Conservation (phyloP, 108 stramenopile genomes). For the Cyclotella cryptica region DNA sequence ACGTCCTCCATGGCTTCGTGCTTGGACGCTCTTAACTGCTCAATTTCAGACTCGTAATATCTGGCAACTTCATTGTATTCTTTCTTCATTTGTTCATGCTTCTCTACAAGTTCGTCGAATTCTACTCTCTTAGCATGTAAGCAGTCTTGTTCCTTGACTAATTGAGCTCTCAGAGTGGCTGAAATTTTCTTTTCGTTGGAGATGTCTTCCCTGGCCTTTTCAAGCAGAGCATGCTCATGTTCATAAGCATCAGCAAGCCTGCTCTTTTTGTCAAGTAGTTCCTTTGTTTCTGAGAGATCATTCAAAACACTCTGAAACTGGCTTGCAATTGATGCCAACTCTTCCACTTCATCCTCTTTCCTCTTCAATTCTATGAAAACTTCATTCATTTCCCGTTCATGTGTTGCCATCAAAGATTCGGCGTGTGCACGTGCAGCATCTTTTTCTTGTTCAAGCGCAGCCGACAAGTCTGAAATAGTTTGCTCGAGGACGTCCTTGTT, state of each 20-base stretch:
- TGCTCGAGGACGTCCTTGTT: conserved; percentile 42
- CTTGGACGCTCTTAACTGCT: conserved; percentile 13
- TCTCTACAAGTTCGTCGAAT: conserved; percentile 15
- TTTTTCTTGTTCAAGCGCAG: conserved; percentile 31
- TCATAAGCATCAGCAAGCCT: conserved; percentile 10
- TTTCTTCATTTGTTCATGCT: conserved; percentile 35
- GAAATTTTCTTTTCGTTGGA: conserved; percentile 15
- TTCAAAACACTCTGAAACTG: conserved; percentile 30
- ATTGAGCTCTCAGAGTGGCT: conserved; percentile 16
- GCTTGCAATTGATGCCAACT: conserved; percentile 17
- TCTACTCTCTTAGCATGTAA: conserved; percentile 9
- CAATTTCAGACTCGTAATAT: conserved; percentile 39
- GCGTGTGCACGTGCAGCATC: neutral
- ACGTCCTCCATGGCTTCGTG: conserved; percentile 1
- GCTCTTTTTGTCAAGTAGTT: conserved; percentile 6
- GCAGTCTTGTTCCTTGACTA: conserved; percentile 7
- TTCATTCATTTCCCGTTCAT: conserved; percentile 20
- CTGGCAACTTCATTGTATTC: conserved; percentile 31
- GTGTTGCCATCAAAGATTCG: conserved; percentile 11
- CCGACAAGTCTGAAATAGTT: conserved; percentile 32
- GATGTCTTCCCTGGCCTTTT: conserved; percentile 13
- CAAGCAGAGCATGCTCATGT: conserved; percentile 3
- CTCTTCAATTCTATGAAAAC: conserved; percentile 13
- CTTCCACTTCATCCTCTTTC: conserved; percentile 27
- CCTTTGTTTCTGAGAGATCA: conserved; percentile 17